Percentiles rank a stretch among this genome's conserved stretches.
phyloP scores from a whole-genome alignment of 2,329 filamentous ascomycete genomes.

The Neofusicoccum laricinum region DNA sequence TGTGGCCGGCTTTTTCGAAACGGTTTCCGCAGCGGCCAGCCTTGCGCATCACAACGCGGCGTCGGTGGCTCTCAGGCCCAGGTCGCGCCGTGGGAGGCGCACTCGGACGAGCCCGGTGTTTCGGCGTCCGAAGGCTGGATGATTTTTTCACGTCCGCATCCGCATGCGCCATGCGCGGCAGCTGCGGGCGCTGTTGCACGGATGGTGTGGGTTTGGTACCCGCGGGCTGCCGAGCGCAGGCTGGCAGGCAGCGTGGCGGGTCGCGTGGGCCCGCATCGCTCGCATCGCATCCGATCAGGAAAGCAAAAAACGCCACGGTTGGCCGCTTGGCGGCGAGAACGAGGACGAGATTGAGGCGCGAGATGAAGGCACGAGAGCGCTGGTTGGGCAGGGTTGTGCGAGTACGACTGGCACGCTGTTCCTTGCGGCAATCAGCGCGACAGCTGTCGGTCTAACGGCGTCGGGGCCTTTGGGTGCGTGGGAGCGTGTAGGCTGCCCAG shows the following conservation, averaged over 20 bases:
- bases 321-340: no score
- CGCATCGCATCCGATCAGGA: not conserved
- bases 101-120: not conserved
- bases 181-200: not conserved
- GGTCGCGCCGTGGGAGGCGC: not conserved
- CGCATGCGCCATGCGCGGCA: not conserved
- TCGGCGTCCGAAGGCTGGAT: not conserved
- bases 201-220: not conserved
- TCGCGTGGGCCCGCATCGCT: not conserved
- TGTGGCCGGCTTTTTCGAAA: not conserved
- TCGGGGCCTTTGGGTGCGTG: not conserved
- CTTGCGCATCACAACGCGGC: not conserved
- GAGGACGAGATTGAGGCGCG: not conserved
- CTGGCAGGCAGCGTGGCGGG: not conserved
- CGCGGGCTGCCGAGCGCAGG: not conserved
- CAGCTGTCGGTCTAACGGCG: not conserved
- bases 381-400: not conserved
- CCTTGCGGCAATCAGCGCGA: not conserved
- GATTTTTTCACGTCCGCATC: not conserved
- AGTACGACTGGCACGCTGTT: conserved; percentile 6
- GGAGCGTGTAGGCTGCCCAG: not conserved
- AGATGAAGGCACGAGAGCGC: not conserved
- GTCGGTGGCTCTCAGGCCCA: not conserved
- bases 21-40: not conserved
- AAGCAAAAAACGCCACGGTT: not conserved